phyloP scores from a whole-genome alignment of 257 asterid species.

The Jacaranda copaia region DNA sequence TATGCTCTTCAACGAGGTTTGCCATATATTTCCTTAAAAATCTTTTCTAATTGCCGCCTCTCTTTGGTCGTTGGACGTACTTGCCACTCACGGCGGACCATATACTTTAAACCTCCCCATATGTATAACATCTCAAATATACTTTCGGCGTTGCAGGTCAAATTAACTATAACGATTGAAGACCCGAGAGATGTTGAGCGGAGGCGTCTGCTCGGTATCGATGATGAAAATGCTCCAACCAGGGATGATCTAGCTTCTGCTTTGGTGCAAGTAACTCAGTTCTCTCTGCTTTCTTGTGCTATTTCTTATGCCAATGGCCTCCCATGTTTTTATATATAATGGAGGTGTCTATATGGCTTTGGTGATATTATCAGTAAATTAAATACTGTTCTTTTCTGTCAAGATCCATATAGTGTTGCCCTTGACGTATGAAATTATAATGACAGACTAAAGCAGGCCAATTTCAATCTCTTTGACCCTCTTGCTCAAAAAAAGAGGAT shows the following conservation, averaged over 20 bases:
- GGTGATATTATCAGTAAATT: background rate
- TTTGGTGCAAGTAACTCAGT: conserved; percentile 71
- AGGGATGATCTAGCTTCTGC: conserved; percentile 87
- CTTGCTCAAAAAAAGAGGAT: background rate
- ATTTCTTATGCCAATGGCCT: background rate
- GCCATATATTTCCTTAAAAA: background rate
- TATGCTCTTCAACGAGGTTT: conserved; percentile 89
- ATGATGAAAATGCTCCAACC: conserved; percentile 90
- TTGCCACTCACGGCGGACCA: background rate
- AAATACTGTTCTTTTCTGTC: background rate
- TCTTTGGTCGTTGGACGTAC: background rate
- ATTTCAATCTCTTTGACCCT: conserved; percentile 3
- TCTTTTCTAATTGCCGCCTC: background rate
- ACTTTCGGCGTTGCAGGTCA: conserved; percentile 56
- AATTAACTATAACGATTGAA: conserved; percentile 86
- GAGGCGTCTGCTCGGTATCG: conserved; percentile 91
- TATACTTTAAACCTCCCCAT: background rate
- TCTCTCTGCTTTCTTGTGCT: background rate
- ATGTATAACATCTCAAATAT: background rate
- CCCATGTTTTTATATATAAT: background rate
- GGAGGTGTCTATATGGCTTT: background rate
- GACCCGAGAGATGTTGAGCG: conserved; percentile 97
- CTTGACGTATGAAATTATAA: background rate
- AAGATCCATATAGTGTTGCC: background rate
- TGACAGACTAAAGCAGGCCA: background rate